Evolutionary conservation across 2,329 filamentous ascomycete species (phyloP).

Genomic region (Lojkania enalia): DNA sequence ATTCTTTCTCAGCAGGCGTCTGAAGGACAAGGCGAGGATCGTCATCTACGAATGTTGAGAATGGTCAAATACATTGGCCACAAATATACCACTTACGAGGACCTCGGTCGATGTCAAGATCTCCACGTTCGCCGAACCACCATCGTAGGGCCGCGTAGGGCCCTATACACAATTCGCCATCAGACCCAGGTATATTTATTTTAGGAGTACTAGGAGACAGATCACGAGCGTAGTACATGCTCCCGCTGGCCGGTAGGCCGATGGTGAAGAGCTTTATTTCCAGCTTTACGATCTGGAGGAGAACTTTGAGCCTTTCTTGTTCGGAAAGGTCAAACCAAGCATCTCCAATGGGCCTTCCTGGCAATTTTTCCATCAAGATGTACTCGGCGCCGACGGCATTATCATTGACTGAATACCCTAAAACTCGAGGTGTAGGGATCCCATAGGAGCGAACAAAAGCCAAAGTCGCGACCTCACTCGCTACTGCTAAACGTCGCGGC

Average conservation of each 20-base stretch:
- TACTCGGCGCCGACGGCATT: conserved; percentile 35
- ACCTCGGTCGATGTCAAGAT: conserved; percentile 25
- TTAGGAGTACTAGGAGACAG: conserved; percentile 7
- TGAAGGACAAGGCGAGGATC: conserved; percentile 20
- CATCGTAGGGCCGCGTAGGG: conserved; percentile 21
- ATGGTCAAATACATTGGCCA: conserved; percentile 1
- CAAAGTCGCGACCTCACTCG: conserved; percentile 46
- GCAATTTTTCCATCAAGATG: conserved; percentile 37
- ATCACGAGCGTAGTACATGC: conserved; percentile 26
- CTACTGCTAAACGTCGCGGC: conserved; percentile 31
- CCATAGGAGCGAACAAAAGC: conserved; percentile 32
- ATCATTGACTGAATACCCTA: conserved; percentile 22
- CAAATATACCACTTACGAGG: conserved; percentile 22
- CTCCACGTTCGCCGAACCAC: conserved; percentile 24
- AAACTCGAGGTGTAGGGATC: conserved; percentile 28
- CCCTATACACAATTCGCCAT: conserved; percentile 25
- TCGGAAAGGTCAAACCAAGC: conserved; percentile 25
- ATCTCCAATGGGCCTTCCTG: conserved; percentile 24
- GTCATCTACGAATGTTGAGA: conserved; percentile 14
- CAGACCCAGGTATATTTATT: conserved; percentile 16
- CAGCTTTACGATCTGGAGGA: conserved; percentile 22
- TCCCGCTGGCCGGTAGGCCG: conserved; percentile 25
- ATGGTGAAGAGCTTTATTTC: conserved; percentile 25
- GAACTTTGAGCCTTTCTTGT: conserved; percentile 21
- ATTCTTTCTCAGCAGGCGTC: conserved; percentile 28